Conservation (phyloP, 441 rosid genomes). For the Euphorbia corollata region DNA sequence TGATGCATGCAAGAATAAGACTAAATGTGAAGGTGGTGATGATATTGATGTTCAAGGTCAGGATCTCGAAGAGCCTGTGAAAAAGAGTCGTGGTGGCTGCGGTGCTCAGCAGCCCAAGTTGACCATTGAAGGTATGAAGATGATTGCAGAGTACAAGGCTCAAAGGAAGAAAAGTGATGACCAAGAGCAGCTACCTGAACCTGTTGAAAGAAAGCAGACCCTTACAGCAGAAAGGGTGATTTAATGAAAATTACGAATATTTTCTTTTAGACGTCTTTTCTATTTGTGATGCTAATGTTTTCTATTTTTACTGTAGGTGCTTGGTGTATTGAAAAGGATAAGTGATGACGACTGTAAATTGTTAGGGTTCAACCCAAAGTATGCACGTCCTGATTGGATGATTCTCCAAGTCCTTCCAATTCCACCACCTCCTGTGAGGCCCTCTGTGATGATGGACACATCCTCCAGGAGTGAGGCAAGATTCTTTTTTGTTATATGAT, state of each 20-base stretch:
- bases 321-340: constrained; percentile 87
- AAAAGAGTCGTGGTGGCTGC: constrained; percentile 87
- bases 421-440: constrained; percentile 99
- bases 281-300: constrained; percentile 16
- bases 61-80: constrained; percentile 68
- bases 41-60: constrained; percentile 61
- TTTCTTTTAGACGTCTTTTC: neutral
- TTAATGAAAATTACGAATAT: constrained; percentile 15
- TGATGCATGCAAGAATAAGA: constrained; percentile 87
- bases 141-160: constrained; percentile 83
- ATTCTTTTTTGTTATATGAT: constrained; percentile 8
- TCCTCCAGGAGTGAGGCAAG: constrained; percentile 97
- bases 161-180: constrained; percentile 81
- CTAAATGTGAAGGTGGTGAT: constrained; percentile 90
- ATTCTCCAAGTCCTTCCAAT: constrained; percentile 95
- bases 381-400: constrained; percentile 99
- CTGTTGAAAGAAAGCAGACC: constrained; percentile 86
- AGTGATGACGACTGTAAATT: constrained; percentile 86
- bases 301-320: constrained; percentile 41
- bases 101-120: constrained; percentile 78
- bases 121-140: constrained; percentile 94
- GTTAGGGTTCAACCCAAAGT: constrained; percentile 83
- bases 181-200: constrained; percentile 94
- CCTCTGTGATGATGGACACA: constrained; percentile 99
- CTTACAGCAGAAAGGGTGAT: constrained; percentile 90